Percentiles rank a stretch among this genome's conserved stretches.
Conservation (phyloP, 1,284 basidiomycete genomes). For the Heterobasidion irregulare region DNA sequence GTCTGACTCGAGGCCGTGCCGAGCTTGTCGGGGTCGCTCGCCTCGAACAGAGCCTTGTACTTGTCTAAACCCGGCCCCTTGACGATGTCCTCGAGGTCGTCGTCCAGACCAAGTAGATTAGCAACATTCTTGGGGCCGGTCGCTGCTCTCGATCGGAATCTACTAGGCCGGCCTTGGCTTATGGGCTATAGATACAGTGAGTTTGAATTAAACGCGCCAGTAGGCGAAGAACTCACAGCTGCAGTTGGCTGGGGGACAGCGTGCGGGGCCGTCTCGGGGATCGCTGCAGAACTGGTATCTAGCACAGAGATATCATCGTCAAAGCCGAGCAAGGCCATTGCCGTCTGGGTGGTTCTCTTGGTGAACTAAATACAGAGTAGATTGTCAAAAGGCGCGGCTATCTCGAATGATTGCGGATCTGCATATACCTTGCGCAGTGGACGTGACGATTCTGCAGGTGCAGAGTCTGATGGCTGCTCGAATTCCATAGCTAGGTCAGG, state of each 20-base stretch:
- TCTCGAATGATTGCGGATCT: background rate
- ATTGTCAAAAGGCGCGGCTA: background rate
- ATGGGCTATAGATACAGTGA: background rate
- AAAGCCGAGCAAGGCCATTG: background rate
- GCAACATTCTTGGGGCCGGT: background rate
- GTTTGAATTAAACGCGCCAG: background rate
- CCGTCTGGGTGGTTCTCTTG: background rate
- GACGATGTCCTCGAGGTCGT: constrained; percentile 19
- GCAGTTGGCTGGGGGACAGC: background rate
- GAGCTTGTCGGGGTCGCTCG: constrained; percentile 43
- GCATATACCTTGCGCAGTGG: background rate
- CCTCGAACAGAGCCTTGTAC: constrained; percentile 64
- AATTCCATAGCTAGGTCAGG: background rate
- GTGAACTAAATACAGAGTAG: background rate
- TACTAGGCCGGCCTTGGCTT: background rate
- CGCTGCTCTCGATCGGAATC: background rate
- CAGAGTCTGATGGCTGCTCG: background rate
- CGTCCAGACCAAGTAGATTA: constrained; percentile 11
- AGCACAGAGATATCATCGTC: background rate
- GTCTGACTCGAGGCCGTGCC: constrained; percentile 15
- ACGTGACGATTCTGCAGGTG: background rate
- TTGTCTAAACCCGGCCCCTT: constrained; percentile 54
- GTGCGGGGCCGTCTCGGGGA: background rate
- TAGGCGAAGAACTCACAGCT: background rate
- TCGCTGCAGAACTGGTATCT: background rate